A percentile compares a stretch with the other conserved stretches of the same genome.
phyloP scores from a whole-genome alignment of 2,329 filamentous ascomycete genomes.

The Cytospora mali region DNA sequence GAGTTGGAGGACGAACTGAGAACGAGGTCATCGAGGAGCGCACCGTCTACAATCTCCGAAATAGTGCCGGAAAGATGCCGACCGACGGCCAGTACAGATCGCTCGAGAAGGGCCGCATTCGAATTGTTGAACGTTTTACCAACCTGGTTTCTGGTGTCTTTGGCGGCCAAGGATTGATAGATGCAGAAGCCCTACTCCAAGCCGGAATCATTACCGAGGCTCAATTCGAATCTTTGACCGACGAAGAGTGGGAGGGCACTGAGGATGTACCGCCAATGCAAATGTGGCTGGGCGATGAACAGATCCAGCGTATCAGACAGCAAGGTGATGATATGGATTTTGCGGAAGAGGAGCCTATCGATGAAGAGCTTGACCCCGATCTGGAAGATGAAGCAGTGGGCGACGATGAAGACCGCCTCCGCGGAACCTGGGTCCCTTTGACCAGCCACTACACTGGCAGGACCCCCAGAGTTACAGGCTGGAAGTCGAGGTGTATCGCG shows the following conservation, averaged over 20 bases:
- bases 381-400: conserved; percentile 41
- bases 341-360: conserved; percentile 53
- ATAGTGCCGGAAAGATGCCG: conserved; percentile 29
- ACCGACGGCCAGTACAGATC: conserved; percentile 31
- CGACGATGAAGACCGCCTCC: conserved; percentile 43
- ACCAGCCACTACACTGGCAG: conserved; percentile 44
- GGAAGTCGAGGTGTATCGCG: conserved; percentile 26
- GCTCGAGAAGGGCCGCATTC: conserved; percentile 36
- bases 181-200: conserved; percentile 55
- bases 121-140: conserved; percentile 42
- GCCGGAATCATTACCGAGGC: conserved; percentile 61
- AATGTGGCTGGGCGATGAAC: conserved; percentile 61
- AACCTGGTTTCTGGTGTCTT: conserved; percentile 45
- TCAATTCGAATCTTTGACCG: conserved; percentile 65
- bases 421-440: conserved; percentile 47
- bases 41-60: conserved; percentile 66
- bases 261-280: conserved; percentile 31
- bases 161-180: conserved; percentile 47
- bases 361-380: conserved; percentile 54
- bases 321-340: conserved; percentile 8
- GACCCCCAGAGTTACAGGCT: conserved; percentile 32
- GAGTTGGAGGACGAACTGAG: conserved; percentile 68
- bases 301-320: conserved; percentile 36
- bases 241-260: conserved; percentile 43
- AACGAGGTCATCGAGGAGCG: conserved; percentile 66